Percentiles rank a stretch among this genome's conserved stretches.
These are phyloP conservation scores for Phytophthora pinifolia DNA, from an alignment of 352 stramenopile species.

Conservation along the genomic window DNA sequence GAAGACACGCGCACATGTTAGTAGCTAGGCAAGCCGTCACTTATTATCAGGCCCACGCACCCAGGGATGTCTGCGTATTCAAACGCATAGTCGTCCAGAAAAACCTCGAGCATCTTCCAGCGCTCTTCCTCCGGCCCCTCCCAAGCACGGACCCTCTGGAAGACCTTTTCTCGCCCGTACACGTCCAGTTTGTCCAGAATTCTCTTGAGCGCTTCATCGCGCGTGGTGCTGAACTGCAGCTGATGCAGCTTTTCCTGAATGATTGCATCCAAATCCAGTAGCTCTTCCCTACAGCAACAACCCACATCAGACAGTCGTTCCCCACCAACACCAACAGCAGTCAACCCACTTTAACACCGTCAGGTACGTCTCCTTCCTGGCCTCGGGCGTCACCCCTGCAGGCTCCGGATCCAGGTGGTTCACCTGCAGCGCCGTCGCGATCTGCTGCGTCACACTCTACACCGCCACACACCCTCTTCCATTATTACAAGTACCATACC, in stretches of 20 bases:
- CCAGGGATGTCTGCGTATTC: conserved; percentile 41
- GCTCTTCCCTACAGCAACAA: conserved; percentile 7
- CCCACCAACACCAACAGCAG: background rate
- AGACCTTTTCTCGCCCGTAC: conserved; percentile 28
- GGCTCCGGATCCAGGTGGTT: conserved; percentile 29
- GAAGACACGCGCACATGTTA: background rate
- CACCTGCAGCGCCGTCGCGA: conserved; percentile 26
- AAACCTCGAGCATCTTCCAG: conserved; percentile 33
- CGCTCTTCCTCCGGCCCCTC: conserved; percentile 17
- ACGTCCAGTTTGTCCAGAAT: conserved; percentile 23
- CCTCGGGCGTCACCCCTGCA: conserved; percentile 10
- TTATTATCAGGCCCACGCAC: conserved; percentile 16
- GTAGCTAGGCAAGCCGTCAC: background rate
- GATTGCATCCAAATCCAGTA: conserved; percentile 22
- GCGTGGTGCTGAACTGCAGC: conserved; percentile 9
- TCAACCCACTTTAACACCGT: conserved; percentile 13
- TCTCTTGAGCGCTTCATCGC: background rate
- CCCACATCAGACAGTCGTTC: background rate
- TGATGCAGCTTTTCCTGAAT: conserved; percentile 22
- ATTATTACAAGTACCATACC: background rate
- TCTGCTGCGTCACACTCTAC: conserved; percentile 23
- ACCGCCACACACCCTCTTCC: conserved; percentile 5
- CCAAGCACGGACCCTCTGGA: conserved; percentile 23
- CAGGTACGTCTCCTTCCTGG: conserved; percentile 28
- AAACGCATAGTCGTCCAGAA: conserved; percentile 41